A percentile compares a stretch with the other conserved stretches of the same genome.
Conservation (phyloP, 495 filamentous ascomycete species). For the Neurospora sublineolata region DNA sequence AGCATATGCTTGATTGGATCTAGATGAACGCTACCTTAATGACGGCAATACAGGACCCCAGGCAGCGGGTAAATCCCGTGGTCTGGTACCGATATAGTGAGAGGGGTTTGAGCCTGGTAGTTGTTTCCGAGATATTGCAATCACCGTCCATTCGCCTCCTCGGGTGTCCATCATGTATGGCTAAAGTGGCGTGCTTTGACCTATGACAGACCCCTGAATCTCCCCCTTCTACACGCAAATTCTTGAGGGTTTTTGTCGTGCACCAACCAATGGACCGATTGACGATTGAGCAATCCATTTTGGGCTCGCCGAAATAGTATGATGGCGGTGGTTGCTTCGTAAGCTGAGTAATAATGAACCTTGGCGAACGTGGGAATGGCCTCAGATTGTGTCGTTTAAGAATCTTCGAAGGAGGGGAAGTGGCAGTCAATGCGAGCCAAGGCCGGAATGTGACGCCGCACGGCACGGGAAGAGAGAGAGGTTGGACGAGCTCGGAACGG, state of each 20-base stretch:
- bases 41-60: neutral
- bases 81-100: neutral
- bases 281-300: neutral
- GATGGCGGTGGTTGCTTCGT: neutral
- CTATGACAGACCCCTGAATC: neutral
- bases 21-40: neutral
- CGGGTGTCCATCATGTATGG: neutral
- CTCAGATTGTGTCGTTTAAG: neutral
- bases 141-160: neutral
- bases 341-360: accelerated
- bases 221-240: neutral
- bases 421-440: neutral
- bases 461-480: neutral
- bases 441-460: neutral
- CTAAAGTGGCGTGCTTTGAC: neutral
- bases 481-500: neutral
- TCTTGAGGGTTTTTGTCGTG: neutral
- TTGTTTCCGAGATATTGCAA: neutral
- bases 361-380: neutral
- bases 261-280: neutral
- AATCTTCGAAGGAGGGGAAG: neutral
- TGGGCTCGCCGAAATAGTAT: neutral
- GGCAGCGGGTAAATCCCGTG: neutral
- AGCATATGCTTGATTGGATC: neutral
- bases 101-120: neutral